Percentiles rank a stretch among this genome's conserved stretches.
These are phyloP conservation scores for Aurinia saxatilis DNA, from an alignment of 345 rosid species.

Conservation along the genomic window DNA sequence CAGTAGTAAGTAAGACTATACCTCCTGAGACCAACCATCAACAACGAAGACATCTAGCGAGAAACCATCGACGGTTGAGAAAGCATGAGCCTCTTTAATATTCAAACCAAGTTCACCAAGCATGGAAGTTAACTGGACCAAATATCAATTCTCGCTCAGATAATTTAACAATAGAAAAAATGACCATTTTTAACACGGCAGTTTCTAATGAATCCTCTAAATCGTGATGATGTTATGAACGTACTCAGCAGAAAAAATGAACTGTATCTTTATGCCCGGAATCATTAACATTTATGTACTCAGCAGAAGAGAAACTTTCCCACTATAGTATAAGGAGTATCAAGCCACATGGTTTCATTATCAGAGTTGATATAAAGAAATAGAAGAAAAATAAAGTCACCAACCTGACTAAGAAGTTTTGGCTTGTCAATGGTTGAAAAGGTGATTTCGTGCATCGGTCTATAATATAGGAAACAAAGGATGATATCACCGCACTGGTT, in stretches of 20 bases:
- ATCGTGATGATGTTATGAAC: not conserved
- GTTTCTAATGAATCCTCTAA: not conserved
- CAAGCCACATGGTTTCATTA: not conserved
- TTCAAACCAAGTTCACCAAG: conserved; percentile 90
- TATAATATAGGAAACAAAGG: conserved; percentile 34
- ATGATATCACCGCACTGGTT: conserved; percentile 8
- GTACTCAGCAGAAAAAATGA: not conserved
- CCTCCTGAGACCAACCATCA: conserved; percentile 95
- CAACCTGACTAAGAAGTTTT: conserved; percentile 88
- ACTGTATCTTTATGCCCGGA: not conserved
- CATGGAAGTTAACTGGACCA: conserved; percentile 66
- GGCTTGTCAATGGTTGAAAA: conserved; percentile 94
- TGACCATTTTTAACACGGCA: not conserved
- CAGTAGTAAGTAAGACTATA: conserved; percentile 18
- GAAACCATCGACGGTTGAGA: conserved; percentile 89
- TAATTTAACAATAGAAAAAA: not conserved
- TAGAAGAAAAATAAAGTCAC: conserved; percentile 4
- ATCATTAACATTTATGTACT: not conserved
- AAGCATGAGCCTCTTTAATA: conserved; percentile 96
- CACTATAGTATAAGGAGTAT: not conserved
- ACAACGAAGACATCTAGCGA: conserved; percentile 93
- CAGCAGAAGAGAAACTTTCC: not conserved
- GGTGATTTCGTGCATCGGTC: conserved; percentile 96
- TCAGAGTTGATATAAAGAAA: not conserved
- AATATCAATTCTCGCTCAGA: not conserved